These are phyloP conservation scores for Veloporphyrellus conicus DNA, from an alignment of 1,284 basidiomycete genomes.

Conservation along the genomic window DNA sequence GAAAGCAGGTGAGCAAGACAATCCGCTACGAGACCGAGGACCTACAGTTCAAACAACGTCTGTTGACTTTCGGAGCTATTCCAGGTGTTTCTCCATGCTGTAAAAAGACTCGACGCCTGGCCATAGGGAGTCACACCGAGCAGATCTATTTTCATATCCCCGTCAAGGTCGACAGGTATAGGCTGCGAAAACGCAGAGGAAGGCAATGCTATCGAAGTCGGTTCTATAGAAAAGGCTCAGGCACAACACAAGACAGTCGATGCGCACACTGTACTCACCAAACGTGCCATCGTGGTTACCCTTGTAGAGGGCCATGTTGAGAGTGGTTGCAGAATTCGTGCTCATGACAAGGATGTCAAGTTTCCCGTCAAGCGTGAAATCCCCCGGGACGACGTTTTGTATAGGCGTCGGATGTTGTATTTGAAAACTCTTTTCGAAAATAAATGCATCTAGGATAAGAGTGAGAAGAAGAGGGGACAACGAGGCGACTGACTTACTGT, in stretches of 20 bases:
- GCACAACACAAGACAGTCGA: neutral
- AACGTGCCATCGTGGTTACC: slow-evolving; percentile 62
- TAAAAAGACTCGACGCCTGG: slow-evolving; percentile 41
- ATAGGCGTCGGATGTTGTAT: slow-evolving; percentile 56
- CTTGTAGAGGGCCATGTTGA: slow-evolving; percentile 68
- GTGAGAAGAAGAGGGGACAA: neutral
- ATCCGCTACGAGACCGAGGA: neutral
- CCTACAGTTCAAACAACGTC: slow-evolving; percentile 61
- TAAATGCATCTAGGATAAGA: slow-evolving; percentile 51
- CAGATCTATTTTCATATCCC: slow-evolving; percentile 85
- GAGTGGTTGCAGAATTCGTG: slow-evolving; percentile 45
- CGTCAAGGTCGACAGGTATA: slow-evolving; percentile 81
- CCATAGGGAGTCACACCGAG: slow-evolving; percentile 59
- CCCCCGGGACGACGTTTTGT: slow-evolving; percentile 84
- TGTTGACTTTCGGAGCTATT: slow-evolving; percentile 51
- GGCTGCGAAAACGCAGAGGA: slow-evolving; percentile 75
- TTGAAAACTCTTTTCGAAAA: slow-evolving; percentile 51
- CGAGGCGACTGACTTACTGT: slow-evolving; percentile 46
- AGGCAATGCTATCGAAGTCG: slow-evolving; percentile 49
- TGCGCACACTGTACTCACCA: slow-evolving; percentile 44
- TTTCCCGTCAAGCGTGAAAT: slow-evolving; percentile 89
- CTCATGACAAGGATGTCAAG: slow-evolving; percentile 89
- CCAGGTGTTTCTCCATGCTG: slow-evolving; percentile 77
- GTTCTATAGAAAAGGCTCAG: slow-evolving; percentile 31
- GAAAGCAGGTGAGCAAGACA: slow-evolving; percentile 11